A percentile compares a stretch with the other conserved stretches of the same genome.
Evolutionary conservation across 2,329 filamentous ascomycete genomes (phyloP).

Genomic region (Exophiala bonariae): DNA sequence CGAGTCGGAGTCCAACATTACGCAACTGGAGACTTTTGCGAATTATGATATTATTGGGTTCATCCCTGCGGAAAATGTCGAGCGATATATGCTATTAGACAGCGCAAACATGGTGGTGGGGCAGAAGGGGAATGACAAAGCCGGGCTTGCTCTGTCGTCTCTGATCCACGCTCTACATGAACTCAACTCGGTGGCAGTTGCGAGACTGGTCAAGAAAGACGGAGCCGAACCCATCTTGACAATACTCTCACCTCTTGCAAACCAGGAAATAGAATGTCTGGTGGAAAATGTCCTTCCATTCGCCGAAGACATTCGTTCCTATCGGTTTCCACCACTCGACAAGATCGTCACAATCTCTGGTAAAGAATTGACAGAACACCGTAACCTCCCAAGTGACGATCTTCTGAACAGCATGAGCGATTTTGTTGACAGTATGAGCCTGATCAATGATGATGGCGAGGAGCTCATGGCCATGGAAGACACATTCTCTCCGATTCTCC

Average conservation of each 20-base stretch:
- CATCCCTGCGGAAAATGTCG: slow-evolving; percentile 69
- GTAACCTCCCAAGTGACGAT: slow-evolving; percentile 74
- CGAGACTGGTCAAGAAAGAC: slow-evolving; percentile 81
- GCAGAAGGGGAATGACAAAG: slow-evolving; percentile 75
- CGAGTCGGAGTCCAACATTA: slow-evolving; percentile 82
- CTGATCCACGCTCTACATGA: slow-evolving; percentile 86
- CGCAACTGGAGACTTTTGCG: slow-evolving; percentile 76
- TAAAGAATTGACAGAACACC: slow-evolving; percentile 75
- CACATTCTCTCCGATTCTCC: slow-evolving; percentile 80
- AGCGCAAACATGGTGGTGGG: slow-evolving; percentile 76
- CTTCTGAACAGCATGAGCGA: slow-evolving; percentile 80
- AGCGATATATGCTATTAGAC: slow-evolving; percentile 82
- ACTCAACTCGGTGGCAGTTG: slow-evolving; percentile 80
- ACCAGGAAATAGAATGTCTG: slow-evolving; percentile 77
- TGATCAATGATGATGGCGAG: slow-evolving; percentile 67
- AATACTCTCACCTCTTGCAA: slow-evolving; percentile 76
- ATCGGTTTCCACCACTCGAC: slow-evolving; percentile 87
- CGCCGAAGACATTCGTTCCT: slow-evolving; percentile 85
- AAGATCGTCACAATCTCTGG: slow-evolving; percentile 85
- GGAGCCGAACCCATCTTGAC: slow-evolving; percentile 75
- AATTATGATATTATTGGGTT: slow-evolving; percentile 85
- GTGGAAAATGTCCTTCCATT: slow-evolving; percentile 91
- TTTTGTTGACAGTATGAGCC: slow-evolving; percentile 91
- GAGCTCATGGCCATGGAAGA: slow-evolving; percentile 81
- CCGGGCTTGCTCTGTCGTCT: slow-evolving; percentile 81